Conservation (phyloP, 495 filamentous ascomycete genomes). For the Zalerion maritima region DNA sequence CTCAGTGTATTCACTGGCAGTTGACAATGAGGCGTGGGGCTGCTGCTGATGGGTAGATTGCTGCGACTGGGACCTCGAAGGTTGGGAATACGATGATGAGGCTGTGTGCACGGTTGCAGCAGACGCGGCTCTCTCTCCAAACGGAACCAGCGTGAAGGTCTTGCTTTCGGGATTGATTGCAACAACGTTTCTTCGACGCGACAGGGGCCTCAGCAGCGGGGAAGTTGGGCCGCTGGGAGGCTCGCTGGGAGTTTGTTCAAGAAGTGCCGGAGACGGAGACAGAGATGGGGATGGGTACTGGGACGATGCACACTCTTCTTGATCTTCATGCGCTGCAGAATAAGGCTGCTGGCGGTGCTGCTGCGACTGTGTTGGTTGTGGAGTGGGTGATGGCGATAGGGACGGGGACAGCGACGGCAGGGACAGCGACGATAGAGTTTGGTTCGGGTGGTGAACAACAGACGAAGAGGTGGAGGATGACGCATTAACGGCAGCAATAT, state of each 20-base stretch:
- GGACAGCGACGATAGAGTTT: constrained; percentile 11
- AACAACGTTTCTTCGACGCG: constrained; percentile 25
- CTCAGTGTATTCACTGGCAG: too few species aligned
- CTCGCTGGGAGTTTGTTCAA: not conserved
- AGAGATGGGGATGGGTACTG: too few species aligned
- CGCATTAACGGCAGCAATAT: constrained; percentile 13
- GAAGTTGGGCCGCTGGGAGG: constrained; percentile 7
- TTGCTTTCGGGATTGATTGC: constrained; percentile 31
- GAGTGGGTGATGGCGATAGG: too few species aligned
- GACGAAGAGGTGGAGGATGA: constrained; percentile 6
- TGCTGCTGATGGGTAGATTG: constrained; percentile 11
- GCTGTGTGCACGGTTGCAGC: too few species aligned
- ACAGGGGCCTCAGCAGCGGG: constrained; percentile 14
- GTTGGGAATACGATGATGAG: too few species aligned
- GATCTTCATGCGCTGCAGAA: too few species aligned
- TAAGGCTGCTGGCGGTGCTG: constrained; percentile 8
- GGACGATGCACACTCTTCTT: too few species aligned
- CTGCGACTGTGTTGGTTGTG: constrained; percentile 6
- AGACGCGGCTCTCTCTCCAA: constrained; percentile 8
- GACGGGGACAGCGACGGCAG: constrained; percentile 14
- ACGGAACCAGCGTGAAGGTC: constrained; percentile 29
- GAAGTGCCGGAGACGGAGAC: constrained; percentile 2
- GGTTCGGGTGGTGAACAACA: constrained; percentile 6
- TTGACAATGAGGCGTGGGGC: constrained; percentile 18
- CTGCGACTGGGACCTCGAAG: constrained; percentile 7